Percentiles rank a stretch among this genome's conserved stretches.
phyloP scores from a whole-genome alignment of 768 basidiomycete species.

The Pluteus cervinus region DNA sequence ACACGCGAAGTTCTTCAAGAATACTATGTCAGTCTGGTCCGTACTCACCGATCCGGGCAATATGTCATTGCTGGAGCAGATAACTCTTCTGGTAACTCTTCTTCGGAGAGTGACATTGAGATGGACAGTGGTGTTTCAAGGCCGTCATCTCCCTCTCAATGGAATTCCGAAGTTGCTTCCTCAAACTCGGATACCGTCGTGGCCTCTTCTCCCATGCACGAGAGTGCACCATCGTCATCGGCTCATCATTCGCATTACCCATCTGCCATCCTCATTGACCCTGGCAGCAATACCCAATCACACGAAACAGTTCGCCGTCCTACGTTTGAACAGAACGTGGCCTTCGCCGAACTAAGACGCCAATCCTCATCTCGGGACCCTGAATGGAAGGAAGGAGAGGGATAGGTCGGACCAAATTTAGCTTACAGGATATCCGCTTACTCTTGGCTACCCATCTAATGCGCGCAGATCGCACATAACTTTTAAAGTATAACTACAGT shows the following conservation, averaged over 20 bases:
- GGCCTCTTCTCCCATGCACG: constrained; percentile 18
- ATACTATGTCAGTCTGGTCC: constrained; percentile 91
- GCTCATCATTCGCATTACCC: too few relatives aligned
- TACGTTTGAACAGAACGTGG: constrained; percentile 81
- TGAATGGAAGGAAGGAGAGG: too few relatives aligned
- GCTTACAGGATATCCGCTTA: too few relatives aligned
- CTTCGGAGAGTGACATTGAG: constrained; percentile 51
- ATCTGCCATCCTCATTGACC: constrained; percentile 38
- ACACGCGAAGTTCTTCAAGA: constrained; percentile 86
- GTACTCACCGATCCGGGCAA: constrained; percentile 65
- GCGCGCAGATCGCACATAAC: too few relatives aligned
- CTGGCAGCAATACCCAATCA: constrained; percentile 26
- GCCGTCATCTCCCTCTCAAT: constrained; percentile 50
- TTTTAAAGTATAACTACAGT: too few relatives aligned
- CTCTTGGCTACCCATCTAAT: too few relatives aligned
- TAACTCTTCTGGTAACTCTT: constrained; percentile 29
- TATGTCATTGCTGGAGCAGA: constrained; percentile 47
- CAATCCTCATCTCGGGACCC: constrained; percentile 37
- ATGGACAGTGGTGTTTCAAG: constrained; percentile 50
- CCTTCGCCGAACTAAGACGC: constrained; percentile 65
- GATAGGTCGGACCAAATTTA: too few relatives aligned
- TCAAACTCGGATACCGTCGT: too few relatives aligned
- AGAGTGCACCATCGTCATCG: constrained; percentile 18
- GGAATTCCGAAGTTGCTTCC: too few relatives aligned
- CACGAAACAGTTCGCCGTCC: constrained; percentile 48